Base-by-base conservation (phyloP, 176 grass and related monocot genomes). In the Puya raimondii region DNA sequence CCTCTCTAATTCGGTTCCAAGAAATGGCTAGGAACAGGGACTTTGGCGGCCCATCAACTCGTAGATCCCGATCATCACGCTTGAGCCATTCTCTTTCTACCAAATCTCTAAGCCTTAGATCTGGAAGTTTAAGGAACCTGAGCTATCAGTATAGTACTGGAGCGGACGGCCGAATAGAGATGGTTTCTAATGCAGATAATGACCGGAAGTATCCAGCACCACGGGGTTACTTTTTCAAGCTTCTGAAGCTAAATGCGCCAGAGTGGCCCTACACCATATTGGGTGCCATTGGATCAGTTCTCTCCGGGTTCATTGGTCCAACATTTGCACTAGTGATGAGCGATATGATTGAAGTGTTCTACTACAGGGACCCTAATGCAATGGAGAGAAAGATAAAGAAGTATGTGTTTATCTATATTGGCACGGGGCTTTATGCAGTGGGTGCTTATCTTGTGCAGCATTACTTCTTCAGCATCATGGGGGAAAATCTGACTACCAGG, bases 381-480 rank as follows among this genome's bases (percentile, higher is more conserved):
- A 93, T 93, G 90, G 90, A 89, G 86, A 88, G 77, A n/a, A 93
- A 89, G 74, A 93, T 83, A 0, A 89, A 83, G 67, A 77, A 86
- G 50, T 93, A 83, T 2, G 90, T 93, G 56, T 93, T 93, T 72
- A 76, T 93, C 9, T 93, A 88, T 66, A 93, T 93, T 0, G 90
- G 86, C 13, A 89, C 86, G 0, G 86, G 90, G 13, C 65, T 93
- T 33, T 93, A 89, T 23, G 90, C 90, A 0, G 86, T 93, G 1
- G 80, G 88, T 0, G 90, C 90, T 1, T 93, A 93, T 70, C 68
- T 93, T 0, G 75, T 93, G 27, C 90, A 93, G 68, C 90, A 93
- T 14, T 93, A 93, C 71, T 93, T 93, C 80, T 89, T 93, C 78
- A 89, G 90, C 74, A 93, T 93, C 72, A 93, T 86, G 83, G 90